Percentiles rank a stretch among this genome's conserved stretches.
Conservation (phyloP, 108 stramenopile species). For the Cyclotella cryptica region DNA sequence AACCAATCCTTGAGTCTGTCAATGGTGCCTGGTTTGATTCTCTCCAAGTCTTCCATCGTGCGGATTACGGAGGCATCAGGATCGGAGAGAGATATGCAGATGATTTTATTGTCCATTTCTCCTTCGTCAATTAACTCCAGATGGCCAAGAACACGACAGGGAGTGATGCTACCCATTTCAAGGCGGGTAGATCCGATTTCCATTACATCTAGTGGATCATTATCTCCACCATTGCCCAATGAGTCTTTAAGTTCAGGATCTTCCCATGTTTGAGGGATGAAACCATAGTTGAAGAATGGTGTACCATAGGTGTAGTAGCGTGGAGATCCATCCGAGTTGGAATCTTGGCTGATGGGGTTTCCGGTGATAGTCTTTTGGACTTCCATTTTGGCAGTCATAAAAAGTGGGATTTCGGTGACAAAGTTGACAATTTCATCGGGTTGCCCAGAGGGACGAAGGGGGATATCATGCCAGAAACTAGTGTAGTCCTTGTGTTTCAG, state of each 20-base stretch:
- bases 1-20: slow-evolving; percentile 92
- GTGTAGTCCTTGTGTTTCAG: slow-evolving; percentile 61
- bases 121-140: slow-evolving; percentile 97
- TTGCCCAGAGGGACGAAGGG: slow-evolving; percentile 61
- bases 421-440: slow-evolving; percentile 75
- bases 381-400: slow-evolving; percentile 98
- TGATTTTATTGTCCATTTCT: slow-evolving; percentile 97
- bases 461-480: slow-evolving; percentile 96
- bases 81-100: slow-evolving; percentile 89
- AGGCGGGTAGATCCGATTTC: slow-evolving; percentile 90
- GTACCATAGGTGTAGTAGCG: slow-evolving; percentile 97
- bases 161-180: slow-evolving; percentile 90
- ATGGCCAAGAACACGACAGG: slow-evolving; percentile 94
- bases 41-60: slow-evolving; percentile 86
- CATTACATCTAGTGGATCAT: slow-evolving; percentile 98
- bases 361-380: slow-evolving; percentile 77
- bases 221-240: slow-evolving; percentile 93
- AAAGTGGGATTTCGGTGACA: slow-evolving; percentile 96
- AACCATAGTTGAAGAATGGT: slow-evolving; percentile 98
- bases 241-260: slow-evolving; percentile 82
- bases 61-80: slow-evolving; percentile 67
- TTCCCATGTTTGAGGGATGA: slow-evolving; percentile 98
- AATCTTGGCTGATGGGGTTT: slow-evolving; percentile 90
- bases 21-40: slow-evolving; percentile 82
- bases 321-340: slow-evolving; percentile 92